Evolutionary conservation across 2,329 filamentous ascomycete genomes (phyloP), one percentile per base, ranked within the genome.

Genomic region (Dactylellina drechsleri): DNA sequence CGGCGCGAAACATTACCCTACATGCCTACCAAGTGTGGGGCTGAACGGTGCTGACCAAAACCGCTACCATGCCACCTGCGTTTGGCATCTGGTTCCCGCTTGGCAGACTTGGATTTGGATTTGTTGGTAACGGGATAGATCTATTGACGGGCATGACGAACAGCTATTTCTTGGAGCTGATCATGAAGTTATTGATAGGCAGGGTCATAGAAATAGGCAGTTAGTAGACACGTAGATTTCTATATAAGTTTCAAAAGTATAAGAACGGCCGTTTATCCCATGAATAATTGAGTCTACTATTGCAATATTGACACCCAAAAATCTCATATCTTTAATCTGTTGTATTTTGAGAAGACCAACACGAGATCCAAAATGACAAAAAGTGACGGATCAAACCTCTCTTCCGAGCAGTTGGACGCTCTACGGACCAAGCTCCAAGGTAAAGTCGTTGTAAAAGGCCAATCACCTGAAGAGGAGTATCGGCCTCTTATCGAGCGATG

Each of bases 371-470:
- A 45, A 13, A 15, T 40, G 15, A 18, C 54, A 45, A 40, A 64
- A 68, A 53, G 12, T 28, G 64, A 75, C 28, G 71, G 71, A 26
- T 75, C 71, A 26, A 60, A 47, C 43, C 64, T 75, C 47, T 59
- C 71, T 16, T 18, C 71, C 3, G 18, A 64, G 20, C 31, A 52
- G 15, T 16, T 75, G 7, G 53, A 68, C 23, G 36, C 15, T n/a
- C 58, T 75, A 12, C 71, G 71, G 52, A 64, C 57, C 45, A 68
- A 62, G 10, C 15, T 75, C 16, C 53, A 68, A 45, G 71, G 71
- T 36, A 68, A 75, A 56, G 71, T 75, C 13, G 45, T 75, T 40
- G 53, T 75, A 45, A 75, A 75, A 45, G 71, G 71, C n/a, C 43
- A 68, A 26, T 40, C 58, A 1, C 64, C 71, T 18, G 71, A 75